These are phyloP conservation scores for Hippophae tibetana DNA, from an alignment of 306 rosid species.

Conservation along the genomic window DNA sequence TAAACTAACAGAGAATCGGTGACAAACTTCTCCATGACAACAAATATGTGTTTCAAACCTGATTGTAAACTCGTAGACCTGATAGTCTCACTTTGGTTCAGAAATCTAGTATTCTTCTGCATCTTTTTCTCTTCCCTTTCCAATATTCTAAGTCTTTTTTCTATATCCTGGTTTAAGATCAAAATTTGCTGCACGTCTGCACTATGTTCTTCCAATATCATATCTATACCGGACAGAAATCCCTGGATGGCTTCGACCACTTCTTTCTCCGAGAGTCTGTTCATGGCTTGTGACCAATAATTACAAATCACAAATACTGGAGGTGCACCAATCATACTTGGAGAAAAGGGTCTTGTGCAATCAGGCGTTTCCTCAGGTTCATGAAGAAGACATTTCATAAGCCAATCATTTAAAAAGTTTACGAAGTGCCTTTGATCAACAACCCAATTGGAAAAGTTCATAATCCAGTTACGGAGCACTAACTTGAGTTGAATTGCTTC, in stretches of 20 bases:
- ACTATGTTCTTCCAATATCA: conserved; percentile 34
- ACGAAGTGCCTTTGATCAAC: conserved; percentile 46
- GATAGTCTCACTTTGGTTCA: conserved; percentile 16
- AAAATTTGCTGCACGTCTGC: conserved; percentile 35
- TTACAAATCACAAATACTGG: conserved; percentile 49
- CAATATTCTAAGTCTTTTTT: conserved; percentile 34
- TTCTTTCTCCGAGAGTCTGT: conserved; percentile 46
- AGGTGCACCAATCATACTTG: conserved; percentile 52
- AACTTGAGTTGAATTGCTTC: conserved; percentile 53
- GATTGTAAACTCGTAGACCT: conserved; percentile 19
- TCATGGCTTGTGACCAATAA: conserved; percentile 58
- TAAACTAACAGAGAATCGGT: conserved; percentile 37
- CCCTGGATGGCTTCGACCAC: conserved; percentile 52
- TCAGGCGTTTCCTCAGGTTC: conserved; percentile 51
- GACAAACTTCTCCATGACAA: conserved; percentile 47
- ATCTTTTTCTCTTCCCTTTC: conserved; percentile 46
- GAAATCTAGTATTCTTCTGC: conserved; percentile 19
- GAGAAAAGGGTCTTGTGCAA: conserved; percentile 36
- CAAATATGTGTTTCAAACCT: conserved; percentile 43
- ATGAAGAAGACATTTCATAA: conserved; percentile 43
- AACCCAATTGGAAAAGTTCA: conserved; percentile 58
- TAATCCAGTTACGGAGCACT: conserved; percentile 55
- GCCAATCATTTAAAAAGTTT: conserved; percentile 71
- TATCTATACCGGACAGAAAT: conserved; percentile 29
- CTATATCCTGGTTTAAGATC: conserved; percentile 43